These are phyloP conservation scores for Solanum ahanhuiri DNA, from an alignment of 257 asterid species.

Conservation along the genomic window DNA sequence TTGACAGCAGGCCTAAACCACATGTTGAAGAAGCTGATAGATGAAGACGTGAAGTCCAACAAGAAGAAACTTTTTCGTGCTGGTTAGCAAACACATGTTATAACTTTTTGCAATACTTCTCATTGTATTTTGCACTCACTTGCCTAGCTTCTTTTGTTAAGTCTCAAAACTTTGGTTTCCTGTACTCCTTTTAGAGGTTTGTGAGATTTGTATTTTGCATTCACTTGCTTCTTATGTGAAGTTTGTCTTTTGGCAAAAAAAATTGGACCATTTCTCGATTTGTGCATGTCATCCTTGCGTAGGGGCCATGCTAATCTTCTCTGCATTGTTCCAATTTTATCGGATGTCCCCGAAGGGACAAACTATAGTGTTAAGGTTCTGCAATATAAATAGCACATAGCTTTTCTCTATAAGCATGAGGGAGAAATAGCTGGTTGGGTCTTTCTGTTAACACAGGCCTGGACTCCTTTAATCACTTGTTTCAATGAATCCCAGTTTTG, in stretches of 20 bases:
- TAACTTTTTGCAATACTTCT: background rate
- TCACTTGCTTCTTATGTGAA: too few relatives aligned
- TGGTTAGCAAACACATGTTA: background rate
- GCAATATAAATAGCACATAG: background rate
- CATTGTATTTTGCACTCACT: background rate
- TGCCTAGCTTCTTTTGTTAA: background rate
- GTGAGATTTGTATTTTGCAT: too few relatives aligned
- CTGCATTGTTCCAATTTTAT: conserved; percentile 16
- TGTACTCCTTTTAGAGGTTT: background rate
- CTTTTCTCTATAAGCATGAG: background rate
- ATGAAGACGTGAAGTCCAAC: background rate
- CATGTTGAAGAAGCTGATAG: background rate
- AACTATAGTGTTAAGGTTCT: background rate
- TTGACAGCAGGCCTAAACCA: background rate
- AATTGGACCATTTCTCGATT: background rate
- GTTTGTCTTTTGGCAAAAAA: too few relatives aligned
- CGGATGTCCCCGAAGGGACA: conserved; percentile 2
- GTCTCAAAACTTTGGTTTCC: background rate
- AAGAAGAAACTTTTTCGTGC: rapidly evolving
- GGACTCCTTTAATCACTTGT: background rate
- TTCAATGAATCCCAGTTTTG: background rate
- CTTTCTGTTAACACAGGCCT: background rate
- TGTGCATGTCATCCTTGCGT: conserved; percentile 8
- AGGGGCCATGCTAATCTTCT: conserved; percentile 32
- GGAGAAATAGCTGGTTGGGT: background rate